These are phyloP conservation scores for Alternaria gansuensis DNA, from an alignment of 2,329 filamentous ascomycete genomes.

Conservation along the genomic window DNA sequence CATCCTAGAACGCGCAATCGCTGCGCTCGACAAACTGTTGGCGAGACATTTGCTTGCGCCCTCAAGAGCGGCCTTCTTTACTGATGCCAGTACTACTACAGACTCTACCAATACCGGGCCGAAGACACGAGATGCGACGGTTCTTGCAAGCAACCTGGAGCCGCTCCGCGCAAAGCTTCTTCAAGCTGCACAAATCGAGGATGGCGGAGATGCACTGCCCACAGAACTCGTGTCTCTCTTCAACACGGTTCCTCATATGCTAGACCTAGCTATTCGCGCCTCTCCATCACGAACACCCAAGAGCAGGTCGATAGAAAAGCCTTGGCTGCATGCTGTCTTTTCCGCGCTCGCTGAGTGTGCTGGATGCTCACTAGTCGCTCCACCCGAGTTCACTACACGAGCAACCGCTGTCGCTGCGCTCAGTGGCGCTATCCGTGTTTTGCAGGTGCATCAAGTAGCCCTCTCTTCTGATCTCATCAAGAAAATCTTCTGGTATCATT, in stretches of 20 bases:
- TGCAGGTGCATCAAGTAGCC: slow-evolving; percentile 36
- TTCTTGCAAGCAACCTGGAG: slow-evolving; percentile 34
- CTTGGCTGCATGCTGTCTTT: slow-evolving; percentile 58
- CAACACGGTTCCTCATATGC: slow-evolving; percentile 44
- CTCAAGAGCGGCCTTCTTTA: slow-evolving; percentile 51
- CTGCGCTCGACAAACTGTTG: slow-evolving; percentile 49
- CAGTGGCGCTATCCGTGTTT: slow-evolving; percentile 35
- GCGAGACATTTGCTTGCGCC: slow-evolving; percentile 56
- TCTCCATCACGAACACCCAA: slow-evolving; percentile 54
- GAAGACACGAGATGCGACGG: slow-evolving; percentile 23
- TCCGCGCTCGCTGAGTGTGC: slow-evolving; percentile 49
- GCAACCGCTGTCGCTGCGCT: slow-evolving; percentile 37
- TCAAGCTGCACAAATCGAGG: slow-evolving; percentile 45
- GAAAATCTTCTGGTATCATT: slow-evolving; percentile 49
- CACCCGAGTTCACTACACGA: slow-evolving; percentile 34
- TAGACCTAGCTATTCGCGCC: slow-evolving; percentile 55
- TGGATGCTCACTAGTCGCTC: slow-evolving; percentile 39
- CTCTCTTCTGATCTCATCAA: slow-evolving; percentile 42
- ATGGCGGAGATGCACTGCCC: slow-evolving; percentile 36
- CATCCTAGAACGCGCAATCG: slow-evolving; percentile 23
- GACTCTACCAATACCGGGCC: slow-evolving; percentile 5
- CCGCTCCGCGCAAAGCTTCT: slow-evolving; percentile 45
- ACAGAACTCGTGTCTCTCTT: slow-evolving; percentile 35
- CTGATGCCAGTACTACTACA: slow-evolving; percentile 19
- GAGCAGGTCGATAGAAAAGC: slow-evolving; percentile 52